These are phyloP conservation scores for Raddia distichophylla DNA, from an alignment of 176 grass and related monocot genomes.

Conservation along the genomic window DNA sequence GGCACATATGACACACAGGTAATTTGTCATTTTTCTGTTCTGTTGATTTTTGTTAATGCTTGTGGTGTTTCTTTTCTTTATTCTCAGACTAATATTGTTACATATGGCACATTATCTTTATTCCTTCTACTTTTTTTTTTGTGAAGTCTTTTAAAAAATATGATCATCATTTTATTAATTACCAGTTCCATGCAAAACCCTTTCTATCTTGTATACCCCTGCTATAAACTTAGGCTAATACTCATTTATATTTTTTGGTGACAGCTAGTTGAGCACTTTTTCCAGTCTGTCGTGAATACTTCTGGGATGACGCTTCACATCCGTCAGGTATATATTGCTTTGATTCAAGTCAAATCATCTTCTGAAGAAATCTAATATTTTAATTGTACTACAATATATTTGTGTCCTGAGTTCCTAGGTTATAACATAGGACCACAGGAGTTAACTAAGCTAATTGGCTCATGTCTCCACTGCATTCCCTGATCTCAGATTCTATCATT, in stretches of 20 bases:
- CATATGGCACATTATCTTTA: neutral
- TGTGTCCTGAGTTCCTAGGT: neutral
- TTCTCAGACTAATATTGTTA: neutral
- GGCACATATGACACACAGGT: slow-evolving; percentile 94
- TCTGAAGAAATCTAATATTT: neutral
- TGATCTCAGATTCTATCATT: neutral
- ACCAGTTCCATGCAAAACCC: neutral
- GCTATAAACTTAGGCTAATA: neutral
- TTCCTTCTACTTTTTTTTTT: neutral
- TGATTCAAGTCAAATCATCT: neutral
- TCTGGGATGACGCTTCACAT: slow-evolving; percentile 99
- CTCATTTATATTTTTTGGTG: slow-evolving; percentile 38
- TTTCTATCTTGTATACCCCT: slow-evolving; percentile 10
- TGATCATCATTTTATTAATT: neutral
- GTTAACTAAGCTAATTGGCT: neutral
- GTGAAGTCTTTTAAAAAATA: neutral
- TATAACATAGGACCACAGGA: neutral
- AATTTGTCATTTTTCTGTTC: neutral
- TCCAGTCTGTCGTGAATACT: slow-evolving; percentile 90
- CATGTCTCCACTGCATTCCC: neutral
- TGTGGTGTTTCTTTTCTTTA: neutral
- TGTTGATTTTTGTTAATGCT: neutral
- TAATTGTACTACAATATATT: neutral
- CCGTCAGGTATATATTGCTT: slow-evolving; percentile 64
- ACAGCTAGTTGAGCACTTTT: slow-evolving; percentile 93